Conservation (phyloP, 2,329 filamentous ascomycete genomes). For the Fusarium anthophilum region DNA sequence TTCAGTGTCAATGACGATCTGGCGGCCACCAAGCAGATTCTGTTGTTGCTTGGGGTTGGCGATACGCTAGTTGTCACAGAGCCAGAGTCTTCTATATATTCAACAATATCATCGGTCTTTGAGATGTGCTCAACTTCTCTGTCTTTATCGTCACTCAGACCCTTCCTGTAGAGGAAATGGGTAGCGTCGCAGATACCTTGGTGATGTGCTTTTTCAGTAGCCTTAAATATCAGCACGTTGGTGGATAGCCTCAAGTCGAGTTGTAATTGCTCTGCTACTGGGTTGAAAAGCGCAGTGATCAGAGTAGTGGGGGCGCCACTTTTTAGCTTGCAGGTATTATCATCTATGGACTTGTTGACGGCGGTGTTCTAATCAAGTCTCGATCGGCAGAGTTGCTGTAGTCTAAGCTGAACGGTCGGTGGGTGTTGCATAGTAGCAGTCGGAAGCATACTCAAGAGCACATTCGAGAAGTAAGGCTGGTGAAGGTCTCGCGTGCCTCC, state of each 20-base stretch:
- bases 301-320: rapidly evolving
- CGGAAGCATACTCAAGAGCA: not conserved
- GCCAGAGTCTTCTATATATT: too few species aligned
- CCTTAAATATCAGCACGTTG: not conserved
- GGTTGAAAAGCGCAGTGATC: not conserved
- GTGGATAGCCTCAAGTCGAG: not conserved
- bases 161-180: rapidly evolving
- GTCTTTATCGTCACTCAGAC: too few species aligned
- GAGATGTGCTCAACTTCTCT: too few species aligned
- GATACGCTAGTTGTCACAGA: too few species aligned
- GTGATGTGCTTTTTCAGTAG: not conserved
- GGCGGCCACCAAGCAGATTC: too few species aligned
- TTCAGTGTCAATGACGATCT: too few species aligned
- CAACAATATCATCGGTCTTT: too few species aligned
- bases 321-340: not conserved
- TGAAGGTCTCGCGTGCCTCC: too few species aligned
- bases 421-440: not conserved
- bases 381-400: not conserved
- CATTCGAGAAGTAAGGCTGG: too few species aligned
- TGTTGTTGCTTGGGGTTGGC: too few species aligned
- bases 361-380: too few species aligned
- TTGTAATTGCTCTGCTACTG: not conserved
- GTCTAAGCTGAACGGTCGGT: not conserved
- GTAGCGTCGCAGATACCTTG: rapidly evolving
- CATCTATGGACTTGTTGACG: too few species aligned